Conservation (phyloP, 441 rosid genomes). For the Metrosideros polymorpha region DNA sequence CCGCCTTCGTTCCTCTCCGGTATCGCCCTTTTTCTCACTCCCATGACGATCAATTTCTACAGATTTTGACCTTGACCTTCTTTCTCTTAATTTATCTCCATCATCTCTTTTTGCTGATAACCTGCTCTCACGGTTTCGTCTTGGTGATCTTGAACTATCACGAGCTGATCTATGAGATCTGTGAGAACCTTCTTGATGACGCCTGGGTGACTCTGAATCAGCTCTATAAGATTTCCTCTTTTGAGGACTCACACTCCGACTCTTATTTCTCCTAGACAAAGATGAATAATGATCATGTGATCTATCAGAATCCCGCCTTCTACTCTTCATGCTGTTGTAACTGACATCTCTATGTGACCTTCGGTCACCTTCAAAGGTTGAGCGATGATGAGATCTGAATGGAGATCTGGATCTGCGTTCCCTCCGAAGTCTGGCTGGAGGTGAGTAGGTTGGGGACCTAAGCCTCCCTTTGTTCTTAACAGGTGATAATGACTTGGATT, state of each 20-base stretch:
- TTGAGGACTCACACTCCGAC: constrained; percentile 63
- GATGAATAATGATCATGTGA: constrained; percentile 44
- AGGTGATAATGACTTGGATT: constrained; percentile 77
- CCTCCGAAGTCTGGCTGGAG: constrained; percentile 49
- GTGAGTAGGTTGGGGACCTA: constrained; percentile 70
- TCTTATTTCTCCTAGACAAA: constrained; percentile 58
- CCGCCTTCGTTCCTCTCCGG: constrained; percentile 30
- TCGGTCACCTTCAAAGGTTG: constrained; percentile 53
- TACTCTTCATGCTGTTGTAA: constrained; percentile 39
- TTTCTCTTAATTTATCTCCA: constrained; percentile 31
- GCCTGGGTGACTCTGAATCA: constrained; percentile 56
- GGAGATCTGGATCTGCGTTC: constrained; percentile 74
- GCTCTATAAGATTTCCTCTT: constrained; percentile 38
- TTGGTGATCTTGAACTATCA: constrained; percentile 61
- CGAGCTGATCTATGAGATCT: constrained; percentile 40
- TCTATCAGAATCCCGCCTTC: constrained; percentile 44
- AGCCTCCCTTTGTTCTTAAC: constrained; percentile 42
- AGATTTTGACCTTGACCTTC: constrained; percentile 63
- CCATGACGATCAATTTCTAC: constrained; percentile 24
- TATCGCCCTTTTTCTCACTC: constrained; percentile 27
- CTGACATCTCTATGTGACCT: constrained; percentile 47
- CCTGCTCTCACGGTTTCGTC: constrained; percentile 37
- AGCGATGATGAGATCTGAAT: constrained; percentile 36
- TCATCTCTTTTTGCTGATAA: constrained; percentile 45
- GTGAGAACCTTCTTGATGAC: constrained; percentile 36